These are phyloP conservation scores for Tulasnella sp. DNA, from an alignment of 768 basidiomycete species.

Conservation along the genomic window DNA sequence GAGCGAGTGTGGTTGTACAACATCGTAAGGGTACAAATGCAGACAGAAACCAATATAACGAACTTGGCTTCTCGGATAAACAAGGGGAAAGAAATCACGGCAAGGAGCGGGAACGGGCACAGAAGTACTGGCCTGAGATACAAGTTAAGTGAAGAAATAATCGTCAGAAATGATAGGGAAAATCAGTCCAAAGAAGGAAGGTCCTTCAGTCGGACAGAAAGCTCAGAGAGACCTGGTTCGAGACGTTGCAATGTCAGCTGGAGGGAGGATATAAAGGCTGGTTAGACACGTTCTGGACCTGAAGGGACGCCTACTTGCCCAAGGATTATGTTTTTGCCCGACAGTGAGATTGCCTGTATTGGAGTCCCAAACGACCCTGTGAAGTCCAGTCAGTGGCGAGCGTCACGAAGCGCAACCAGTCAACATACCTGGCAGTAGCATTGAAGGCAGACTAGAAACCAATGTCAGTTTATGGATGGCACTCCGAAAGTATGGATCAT, in stretches of 20 bases:
- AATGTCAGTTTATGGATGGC: neutral
- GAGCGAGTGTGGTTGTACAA: too few species aligned
- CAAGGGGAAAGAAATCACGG: neutral
- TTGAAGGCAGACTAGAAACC: neutral
- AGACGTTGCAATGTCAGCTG: neutral
- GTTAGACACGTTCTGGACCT: neutral
- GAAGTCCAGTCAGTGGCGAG: neutral
- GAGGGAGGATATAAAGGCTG: neutral
- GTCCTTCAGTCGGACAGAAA: neutral
- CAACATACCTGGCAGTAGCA: neutral
- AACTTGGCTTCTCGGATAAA: neutral
- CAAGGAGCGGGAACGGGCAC: slow-evolving; percentile 4
- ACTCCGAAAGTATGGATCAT: neutral
- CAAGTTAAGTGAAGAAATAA: neutral
- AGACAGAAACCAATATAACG: too few species aligned
- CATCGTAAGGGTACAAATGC: too few species aligned
- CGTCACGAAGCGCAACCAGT: neutral
- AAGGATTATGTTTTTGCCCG: neutral
- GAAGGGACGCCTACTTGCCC: neutral
- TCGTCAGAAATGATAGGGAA: neutral
- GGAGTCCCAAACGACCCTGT: neutral
- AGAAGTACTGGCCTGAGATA: neutral
- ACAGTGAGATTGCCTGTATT: neutral
- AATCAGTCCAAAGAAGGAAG: neutral
- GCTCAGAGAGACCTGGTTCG: neutral